Base-by-base conservation (phyloP, 805 yeast genomes). In the Blastobotrys terrestris region DNA sequence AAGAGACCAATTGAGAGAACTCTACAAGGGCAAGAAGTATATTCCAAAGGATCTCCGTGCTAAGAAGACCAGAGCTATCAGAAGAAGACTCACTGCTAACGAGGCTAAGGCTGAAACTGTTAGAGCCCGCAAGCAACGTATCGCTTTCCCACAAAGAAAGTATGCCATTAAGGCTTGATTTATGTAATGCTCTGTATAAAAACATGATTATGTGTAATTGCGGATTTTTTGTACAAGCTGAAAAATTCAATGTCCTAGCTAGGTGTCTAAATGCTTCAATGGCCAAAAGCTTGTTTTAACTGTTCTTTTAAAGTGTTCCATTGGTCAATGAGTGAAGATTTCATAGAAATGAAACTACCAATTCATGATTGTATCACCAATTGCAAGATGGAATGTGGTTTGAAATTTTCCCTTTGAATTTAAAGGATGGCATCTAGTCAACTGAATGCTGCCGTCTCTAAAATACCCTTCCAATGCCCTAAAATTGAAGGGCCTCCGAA, bases 11-110 rank as follows among this genome's bases (percentile, higher is more conserved):
- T 96, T 89, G 74, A 88, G 88, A 78, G 94, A 85, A 73, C 85
- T 87, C 83, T 91, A 91, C 92, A 85, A 87, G 85, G 63, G 62
- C 67, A 69, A 70, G 69, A 91, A 89, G 80, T 87, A 83, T 85
- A 81, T 83, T 76, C 98, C 99, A 82, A 91, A 92, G 83, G 97
- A 91, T 76, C 84, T 94, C 80, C 92, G 98, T 82, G 96, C 90
- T 69, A 94, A 94, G 92, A 88, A 94, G 87, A 94, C 99, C 78
- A 92, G 98, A 85, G 98, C 99, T 77, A 79, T 92, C 78, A 92
- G 99, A 87, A 87, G 98, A 84, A 83, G 84, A 73, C 83, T 94
- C 73, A 83, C 97, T 76, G 80, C 85, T 72, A 76, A 77, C 77
- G 97, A 94, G 81, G 84, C 87, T 74, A 71, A 81, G 68, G 78